Conservation (phyloP, 1,284 basidiomycete species). For the Pseudozyma sp. region DNA sequence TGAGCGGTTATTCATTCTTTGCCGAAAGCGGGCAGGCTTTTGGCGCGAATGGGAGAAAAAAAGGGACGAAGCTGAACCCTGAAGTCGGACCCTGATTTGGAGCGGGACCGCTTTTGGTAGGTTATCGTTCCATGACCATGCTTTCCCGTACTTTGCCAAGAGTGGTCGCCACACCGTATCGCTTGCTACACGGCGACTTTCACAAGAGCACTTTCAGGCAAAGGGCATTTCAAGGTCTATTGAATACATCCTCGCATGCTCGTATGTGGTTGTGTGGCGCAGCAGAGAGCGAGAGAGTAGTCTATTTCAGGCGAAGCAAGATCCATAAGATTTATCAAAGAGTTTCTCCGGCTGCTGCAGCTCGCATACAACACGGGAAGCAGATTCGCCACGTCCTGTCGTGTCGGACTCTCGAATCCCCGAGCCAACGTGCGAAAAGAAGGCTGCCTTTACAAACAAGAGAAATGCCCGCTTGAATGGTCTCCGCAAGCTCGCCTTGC, state of each 20-base stretch:
- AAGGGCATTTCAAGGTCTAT: too few species aligned
- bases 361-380: constrained; percentile 27
- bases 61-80: constrained; percentile 11
- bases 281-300: background rate
- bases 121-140: background rate
- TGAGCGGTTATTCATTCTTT: background rate
- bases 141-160: background rate
- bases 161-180: constrained; percentile 6
- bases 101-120: background rate
- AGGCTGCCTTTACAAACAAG: too few species aligned
- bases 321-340: background rate
- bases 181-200: background rate
- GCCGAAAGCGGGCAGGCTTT: constrained; percentile 12
- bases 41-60: background rate
- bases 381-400: background rate
- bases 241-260: too few species aligned
- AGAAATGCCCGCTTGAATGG: too few species aligned
- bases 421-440: too few species aligned
- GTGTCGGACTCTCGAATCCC: too few species aligned
- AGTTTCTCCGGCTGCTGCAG: constrained; percentile 43
- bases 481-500: background rate
- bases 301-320: constrained; percentile 2
- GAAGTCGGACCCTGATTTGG: constrained; percentile 22
- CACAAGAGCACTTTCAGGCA: too few species aligned
- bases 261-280: too few species aligned